Percentiles rank a stretch among this genome's conserved stretches.
Conservation (phyloP, 805 yeast genomes). For the Candida endomychidarum region DNA sequence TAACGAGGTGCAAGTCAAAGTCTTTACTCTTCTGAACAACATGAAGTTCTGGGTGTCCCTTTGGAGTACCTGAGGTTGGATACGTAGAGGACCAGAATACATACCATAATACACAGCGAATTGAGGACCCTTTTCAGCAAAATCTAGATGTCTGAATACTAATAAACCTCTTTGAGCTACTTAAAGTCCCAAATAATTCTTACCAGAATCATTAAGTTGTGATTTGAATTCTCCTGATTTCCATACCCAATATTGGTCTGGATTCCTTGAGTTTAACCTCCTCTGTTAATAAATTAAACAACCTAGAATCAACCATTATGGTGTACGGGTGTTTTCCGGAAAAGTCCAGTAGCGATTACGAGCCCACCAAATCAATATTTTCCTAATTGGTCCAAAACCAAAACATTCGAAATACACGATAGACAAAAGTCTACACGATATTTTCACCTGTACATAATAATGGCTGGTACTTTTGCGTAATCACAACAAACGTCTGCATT, state of each 20-base stretch:
- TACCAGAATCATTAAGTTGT: slow-evolving; percentile 49
- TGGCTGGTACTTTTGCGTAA: not conserved
- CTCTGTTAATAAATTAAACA: slow-evolving; percentile 49
- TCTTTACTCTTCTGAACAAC: slow-evolving; percentile 26
- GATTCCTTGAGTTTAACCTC: slow-evolving; percentile 35
- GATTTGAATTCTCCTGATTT: slow-evolving; percentile 60
- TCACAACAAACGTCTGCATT: no score
- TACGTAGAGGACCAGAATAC: slow-evolving; percentile 40
- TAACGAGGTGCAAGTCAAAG: slow-evolving; percentile 14
- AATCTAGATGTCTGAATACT: slow-evolving; percentile 64
- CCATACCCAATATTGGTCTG: slow-evolving; percentile 74
- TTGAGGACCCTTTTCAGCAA: slow-evolving; percentile 40
- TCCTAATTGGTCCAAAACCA: not conserved
- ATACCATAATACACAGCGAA: slow-evolving; percentile 32
- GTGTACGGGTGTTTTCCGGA: not conserved
- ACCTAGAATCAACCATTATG: slow-evolving; percentile 10
- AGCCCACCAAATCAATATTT: not conserved
- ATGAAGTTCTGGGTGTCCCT: slow-evolving; percentile 30
- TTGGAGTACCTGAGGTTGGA: slow-evolving; percentile 43
- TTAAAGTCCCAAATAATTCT: slow-evolving; percentile 65
- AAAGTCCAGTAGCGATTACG: not conserved
- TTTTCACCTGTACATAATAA: not conserved
- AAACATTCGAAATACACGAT: slow-evolving; percentile 1
- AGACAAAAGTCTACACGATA: not conserved
- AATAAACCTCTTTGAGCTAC: slow-evolving; percentile 70